Conservation (phyloP, 176 grass and related monocot species). For the Pontederia paniculata region DNA sequence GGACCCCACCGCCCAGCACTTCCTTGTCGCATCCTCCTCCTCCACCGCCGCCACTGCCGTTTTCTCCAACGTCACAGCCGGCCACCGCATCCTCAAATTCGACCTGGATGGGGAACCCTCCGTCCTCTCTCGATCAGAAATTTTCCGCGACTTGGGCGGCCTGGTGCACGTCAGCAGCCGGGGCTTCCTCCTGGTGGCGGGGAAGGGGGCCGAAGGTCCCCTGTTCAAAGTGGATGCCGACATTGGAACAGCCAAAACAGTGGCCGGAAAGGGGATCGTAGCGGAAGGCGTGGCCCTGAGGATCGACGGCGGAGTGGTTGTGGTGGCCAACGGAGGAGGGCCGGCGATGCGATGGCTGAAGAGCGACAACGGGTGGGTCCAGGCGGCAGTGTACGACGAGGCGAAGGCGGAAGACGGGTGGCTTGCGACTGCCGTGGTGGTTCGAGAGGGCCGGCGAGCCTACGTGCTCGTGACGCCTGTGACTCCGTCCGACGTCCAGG, state of each 20-base stretch:
- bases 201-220: constrained; percentile 33
- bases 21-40: constrained; percentile 47
- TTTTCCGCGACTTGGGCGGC: constrained; percentile 24
- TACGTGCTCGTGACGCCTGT: constrained; percentile 41
- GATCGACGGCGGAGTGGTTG: constrained; percentile 33
- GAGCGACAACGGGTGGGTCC: constrained; percentile 56
- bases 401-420: constrained; percentile 4
- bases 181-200: constrained; percentile 64
- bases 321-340: constrained; percentile 14
- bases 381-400: constrained; percentile 29
- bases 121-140: constrained; percentile 28
- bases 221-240: constrained; percentile 18
- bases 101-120: constrained; percentile 26
- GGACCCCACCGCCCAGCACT: constrained; percentile 67
- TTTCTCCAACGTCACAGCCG: constrained; percentile 50
- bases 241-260: constrained; percentile 8
- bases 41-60: no score
- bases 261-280: constrained; percentile 4
- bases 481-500: not conserved
- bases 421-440: constrained; percentile 30
- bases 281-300: constrained; percentile 34
- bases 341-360: constrained; percentile 26
- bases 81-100: constrained; percentile 38
- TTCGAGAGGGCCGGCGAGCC: constrained; percentile 48
- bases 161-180: constrained; percentile 45